A percentile compares a stretch with the other conserved stretches of the same genome.
Conservation (phyloP, 768 basidiomycete genomes). For the Termitomyces sp. region DNA sequence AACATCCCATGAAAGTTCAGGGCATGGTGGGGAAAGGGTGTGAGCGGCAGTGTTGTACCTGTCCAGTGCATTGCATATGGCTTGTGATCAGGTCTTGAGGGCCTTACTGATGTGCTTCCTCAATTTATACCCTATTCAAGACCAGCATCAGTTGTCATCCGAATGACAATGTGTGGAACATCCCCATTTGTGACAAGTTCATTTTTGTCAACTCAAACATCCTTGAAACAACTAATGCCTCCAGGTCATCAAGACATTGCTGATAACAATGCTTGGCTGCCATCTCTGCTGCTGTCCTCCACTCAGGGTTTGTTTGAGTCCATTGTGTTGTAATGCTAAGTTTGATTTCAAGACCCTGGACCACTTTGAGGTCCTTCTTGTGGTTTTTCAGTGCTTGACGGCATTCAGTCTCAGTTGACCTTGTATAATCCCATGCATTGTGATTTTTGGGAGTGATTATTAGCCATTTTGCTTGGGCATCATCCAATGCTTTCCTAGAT, state of each 20-base stretch:
- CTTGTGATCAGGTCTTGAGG: neutral
- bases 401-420: neutral
- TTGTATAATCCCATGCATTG: neutral
- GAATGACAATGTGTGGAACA: too few species aligned
- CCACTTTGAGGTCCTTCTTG: neutral
- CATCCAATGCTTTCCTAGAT: neutral
- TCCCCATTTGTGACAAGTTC: neutral
- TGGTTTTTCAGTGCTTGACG: neutral
- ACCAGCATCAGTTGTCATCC: too few species aligned
- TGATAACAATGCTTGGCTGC: neutral
- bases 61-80: too few species aligned
- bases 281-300: slow-evolving; percentile 4
- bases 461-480: neutral
- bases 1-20: too few species aligned
- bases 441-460: neutral
- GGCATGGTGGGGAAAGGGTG: too few species aligned
- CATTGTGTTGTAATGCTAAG: neutral
- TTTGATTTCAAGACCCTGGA: neutral
- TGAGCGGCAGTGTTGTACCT: too few species aligned
- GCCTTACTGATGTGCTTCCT: neutral
- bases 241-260: neutral
- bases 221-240: too few species aligned
- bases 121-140: too few species aligned
- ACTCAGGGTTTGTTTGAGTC: slow-evolving; percentile 1
- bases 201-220: neutral